A percentile compares a stretch with the other conserved stretches of the same genome.
Evolutionary conservation across 495 filamentous ascomycete species (phyloP).

Genomic region (Neurospora discreta): DNA sequence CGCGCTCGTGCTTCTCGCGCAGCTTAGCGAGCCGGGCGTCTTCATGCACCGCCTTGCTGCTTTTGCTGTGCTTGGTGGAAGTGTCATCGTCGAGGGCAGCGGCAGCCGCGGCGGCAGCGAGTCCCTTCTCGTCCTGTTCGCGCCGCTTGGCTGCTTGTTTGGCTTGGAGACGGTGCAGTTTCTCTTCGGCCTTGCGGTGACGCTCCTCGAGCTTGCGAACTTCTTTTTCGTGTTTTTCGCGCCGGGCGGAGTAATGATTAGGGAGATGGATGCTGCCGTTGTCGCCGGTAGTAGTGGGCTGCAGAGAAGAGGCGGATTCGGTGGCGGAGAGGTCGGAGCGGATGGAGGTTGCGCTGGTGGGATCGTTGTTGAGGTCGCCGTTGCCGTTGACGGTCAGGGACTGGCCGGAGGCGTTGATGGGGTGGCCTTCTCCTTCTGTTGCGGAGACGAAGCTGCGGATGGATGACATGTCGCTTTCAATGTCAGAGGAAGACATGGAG

Average conservation of each 20-base stretch:
- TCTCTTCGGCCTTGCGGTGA: slow-evolving; percentile 57
- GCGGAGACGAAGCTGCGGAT: slow-evolving; percentile 37
- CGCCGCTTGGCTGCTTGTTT: slow-evolving; percentile 28
- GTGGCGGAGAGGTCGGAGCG: slow-evolving; percentile 16
- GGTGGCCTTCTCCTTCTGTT: slow-evolving; percentile 14
- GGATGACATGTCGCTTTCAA: slow-evolving; percentile 23
- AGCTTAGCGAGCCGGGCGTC: slow-evolving; percentile 29
- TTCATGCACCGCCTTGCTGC: slow-evolving; percentile 20
- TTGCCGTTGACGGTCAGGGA: slow-evolving; percentile 18
- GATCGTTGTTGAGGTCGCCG: slow-evolving; percentile 9
- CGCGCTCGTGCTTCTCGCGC: slow-evolving; percentile 47
- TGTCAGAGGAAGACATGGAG: neutral
- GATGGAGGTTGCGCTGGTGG: slow-evolving; percentile 17
- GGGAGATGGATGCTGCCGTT: neutral
- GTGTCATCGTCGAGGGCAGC: slow-evolving; percentile 15
- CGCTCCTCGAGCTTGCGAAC: slow-evolving; percentile 62
- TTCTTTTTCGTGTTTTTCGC: slow-evolving; percentile 54
- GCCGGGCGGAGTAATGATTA: slow-evolving; percentile 5
- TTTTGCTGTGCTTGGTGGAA: slow-evolving; percentile 22
- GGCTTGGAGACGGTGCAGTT: slow-evolving; percentile 45
- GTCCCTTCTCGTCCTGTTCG: neutral
- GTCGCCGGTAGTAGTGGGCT: slow-evolving; percentile 2
- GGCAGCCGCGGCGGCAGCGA: neutral
- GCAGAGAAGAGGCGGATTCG: slow-evolving; percentile 5
- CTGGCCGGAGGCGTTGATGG: slow-evolving; percentile 4